Evolutionary conservation across 129 eudicot species (phyloP).

Genomic region (Mikania micrantha): DNA sequence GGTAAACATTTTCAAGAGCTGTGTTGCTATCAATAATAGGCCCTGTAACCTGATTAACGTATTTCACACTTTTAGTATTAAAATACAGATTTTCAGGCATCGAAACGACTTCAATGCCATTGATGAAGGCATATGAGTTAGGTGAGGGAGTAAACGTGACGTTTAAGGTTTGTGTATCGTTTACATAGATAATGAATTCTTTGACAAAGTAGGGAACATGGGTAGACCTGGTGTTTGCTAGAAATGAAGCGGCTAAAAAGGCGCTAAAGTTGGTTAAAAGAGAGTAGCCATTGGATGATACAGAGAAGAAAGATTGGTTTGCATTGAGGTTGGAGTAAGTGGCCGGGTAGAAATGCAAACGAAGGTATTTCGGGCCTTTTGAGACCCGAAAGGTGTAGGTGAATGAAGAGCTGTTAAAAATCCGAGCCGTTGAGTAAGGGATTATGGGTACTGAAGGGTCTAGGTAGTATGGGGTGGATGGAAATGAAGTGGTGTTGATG

Average conservation of each 20-base stretch:
- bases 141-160: constrained; percentile 37
- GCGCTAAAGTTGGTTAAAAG: constrained; percentile 42
- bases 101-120: constrained; percentile 51
- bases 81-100: constrained; percentile 29
- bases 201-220: constrained; percentile 11
- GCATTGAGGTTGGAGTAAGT: background rate
- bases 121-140: constrained; percentile 39
- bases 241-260: constrained; percentile 6
- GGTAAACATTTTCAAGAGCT: constrained; percentile 25
- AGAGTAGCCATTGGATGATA: constrained; percentile 28
- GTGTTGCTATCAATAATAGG: background rate
- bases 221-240: background rate
- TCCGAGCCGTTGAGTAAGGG: constrained; percentile 35
- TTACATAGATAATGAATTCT: constrained; percentile 30
- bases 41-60: background rate
- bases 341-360: constrained; percentile 50
- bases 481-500: background rate
- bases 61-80: background rate
- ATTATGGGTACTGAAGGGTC: background rate
- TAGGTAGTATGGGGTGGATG: background rate
- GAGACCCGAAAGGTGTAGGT: constrained; percentile 35
- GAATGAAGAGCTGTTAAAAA: constrained; percentile 22
- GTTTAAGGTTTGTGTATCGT: constrained; percentile 14
- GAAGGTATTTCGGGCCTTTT: constrained; percentile 46
- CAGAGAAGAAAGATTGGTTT: constrained; percentile 27